Conservation (phyloP, 805 yeast genomes). For the Candida berthetii region DNA sequence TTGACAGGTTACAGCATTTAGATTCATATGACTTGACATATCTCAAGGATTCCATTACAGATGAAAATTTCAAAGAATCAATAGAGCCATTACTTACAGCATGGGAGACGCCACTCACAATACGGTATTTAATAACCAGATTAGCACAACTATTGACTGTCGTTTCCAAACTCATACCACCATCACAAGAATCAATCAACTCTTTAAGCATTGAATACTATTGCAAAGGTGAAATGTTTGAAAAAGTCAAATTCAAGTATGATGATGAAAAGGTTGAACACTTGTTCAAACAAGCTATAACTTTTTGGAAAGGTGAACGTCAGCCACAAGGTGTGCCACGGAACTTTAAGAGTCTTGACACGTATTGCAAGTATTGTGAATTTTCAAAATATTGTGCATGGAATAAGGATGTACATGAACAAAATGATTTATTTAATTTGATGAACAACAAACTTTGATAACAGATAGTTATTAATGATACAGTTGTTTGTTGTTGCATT, state of each 20-base stretch:
- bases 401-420: slow-evolving; percentile 14
- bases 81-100: slow-evolving; percentile 4
- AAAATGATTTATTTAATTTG: not conserved
- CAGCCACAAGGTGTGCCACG: slow-evolving; percentile 37
- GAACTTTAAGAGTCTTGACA: slow-evolving; percentile 24
- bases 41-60: slow-evolving; percentile 11
- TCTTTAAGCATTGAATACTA: slow-evolving; percentile 46
- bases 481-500: no score
- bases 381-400: slow-evolving; percentile 39
- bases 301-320: slow-evolving; percentile 56
- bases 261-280: slow-evolving; percentile 22
- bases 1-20: slow-evolving; percentile 22
- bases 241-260: slow-evolving; percentile 32
- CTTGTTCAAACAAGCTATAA: slow-evolving; percentile 27
- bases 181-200: slow-evolving; percentile 2
- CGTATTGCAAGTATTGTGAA: slow-evolving; percentile 50
- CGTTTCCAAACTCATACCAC: slow-evolving; percentile 28
- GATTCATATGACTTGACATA: slow-evolving; percentile 12
- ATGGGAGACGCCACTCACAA: slow-evolving; percentile 54
- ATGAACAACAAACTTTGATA: not conserved
- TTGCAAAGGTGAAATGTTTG: slow-evolving; percentile 34
- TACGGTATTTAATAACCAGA: slow-evolving; percentile 50
- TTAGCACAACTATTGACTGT: slow-evolving; percentile 38
- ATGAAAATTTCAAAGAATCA: slow-evolving; percentile 10
- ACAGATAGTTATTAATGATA: no score